Percentiles rank a stretch among this genome's conserved stretches.
Conservation (phyloP, 1,284 basidiomycete genomes). For the Peniophora sp. region DNA sequence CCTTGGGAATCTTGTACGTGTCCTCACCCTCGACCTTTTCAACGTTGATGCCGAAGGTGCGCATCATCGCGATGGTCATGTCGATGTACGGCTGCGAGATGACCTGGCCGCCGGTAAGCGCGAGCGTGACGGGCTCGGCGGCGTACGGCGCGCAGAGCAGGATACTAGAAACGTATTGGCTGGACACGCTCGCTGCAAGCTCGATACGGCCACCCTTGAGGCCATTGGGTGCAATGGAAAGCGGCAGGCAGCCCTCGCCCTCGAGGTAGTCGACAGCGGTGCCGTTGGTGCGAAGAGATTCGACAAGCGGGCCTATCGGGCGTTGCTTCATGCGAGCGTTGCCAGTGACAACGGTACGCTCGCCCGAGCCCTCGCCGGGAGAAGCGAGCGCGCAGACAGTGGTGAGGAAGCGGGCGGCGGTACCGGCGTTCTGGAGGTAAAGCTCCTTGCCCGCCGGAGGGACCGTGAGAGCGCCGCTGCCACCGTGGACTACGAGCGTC, state of each 20-base stretch:
- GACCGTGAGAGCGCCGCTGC: conserved; percentile 72
- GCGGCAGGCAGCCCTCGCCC: conserved; percentile 80
- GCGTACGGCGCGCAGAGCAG: conserved; percentile 96
- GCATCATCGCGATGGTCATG: conserved; percentile 99
- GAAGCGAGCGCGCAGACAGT: conserved; percentile 88
- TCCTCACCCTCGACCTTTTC: conserved; percentile 67
- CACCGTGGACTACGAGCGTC: conserved; percentile 88
- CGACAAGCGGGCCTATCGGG: conserved; percentile 91
- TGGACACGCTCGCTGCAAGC: conserved; percentile 91
- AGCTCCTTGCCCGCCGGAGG: conserved; percentile 80
- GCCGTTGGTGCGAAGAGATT: conserved; percentile 82
- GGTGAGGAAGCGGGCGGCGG: conserved; percentile 95
- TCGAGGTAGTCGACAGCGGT: conserved; percentile 76
- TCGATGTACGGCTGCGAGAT: conserved; percentile 99
- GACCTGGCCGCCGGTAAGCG: conserved; percentile 88
- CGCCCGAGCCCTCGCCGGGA: conserved; percentile 27
- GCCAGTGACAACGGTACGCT: conserved; percentile 81
- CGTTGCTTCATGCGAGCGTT: conserved; percentile 99
- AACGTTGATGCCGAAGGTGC: conserved; percentile 84
- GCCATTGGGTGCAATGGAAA: conserved; percentile 80
- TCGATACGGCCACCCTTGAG: conserved; percentile 80
- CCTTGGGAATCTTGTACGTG: conserved; percentile 85
- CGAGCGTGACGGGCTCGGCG: conserved; percentile 70
- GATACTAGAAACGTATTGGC: conserved; percentile 97
- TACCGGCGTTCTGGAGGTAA: conserved; percentile 96